phyloP scores from a whole-genome alignment of 2,329 filamentous ascomycete genomes.

The Fusarium equiseti region DNA sequence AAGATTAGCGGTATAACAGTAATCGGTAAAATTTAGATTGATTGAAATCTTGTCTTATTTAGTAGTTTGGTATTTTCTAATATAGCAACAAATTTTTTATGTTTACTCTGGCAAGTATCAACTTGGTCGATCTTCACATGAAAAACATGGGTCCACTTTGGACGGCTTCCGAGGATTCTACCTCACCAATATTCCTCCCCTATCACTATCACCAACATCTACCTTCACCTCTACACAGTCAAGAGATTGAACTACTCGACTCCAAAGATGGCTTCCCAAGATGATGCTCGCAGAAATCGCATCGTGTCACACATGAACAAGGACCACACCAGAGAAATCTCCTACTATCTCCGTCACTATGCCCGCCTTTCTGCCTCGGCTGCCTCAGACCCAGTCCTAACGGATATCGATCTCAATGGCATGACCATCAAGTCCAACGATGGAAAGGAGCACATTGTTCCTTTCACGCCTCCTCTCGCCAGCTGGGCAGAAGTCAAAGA shows the following conservation, averaged over 20 bases:
- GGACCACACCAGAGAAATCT: slow-evolving; percentile 80
- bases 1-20: no score
- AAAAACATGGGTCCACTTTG: slow-evolving; percentile 37
- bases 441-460: slow-evolving; percentile 63
- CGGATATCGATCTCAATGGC: slow-evolving; percentile 72
- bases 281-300: slow-evolving; percentile 51
- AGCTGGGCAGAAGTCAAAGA: slow-evolving; percentile 75
- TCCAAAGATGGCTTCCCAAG: slow-evolving; percentile 44
- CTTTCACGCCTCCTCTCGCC: slow-evolving; percentile 78
- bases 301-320: slow-evolving; percentile 86
- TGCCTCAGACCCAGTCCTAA: slow-evolving; percentile 70
- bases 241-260: rapidly evolving
- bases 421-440: slow-evolving; percentile 71
- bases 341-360: slow-evolving; percentile 82
- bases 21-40: background rate
- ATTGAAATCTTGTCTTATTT: no score
- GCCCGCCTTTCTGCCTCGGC: slow-evolving; percentile 66
- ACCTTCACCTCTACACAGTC: background rate
- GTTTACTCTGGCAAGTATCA: background rate
- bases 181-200: background rate
- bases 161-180: slow-evolving; percentile 26
- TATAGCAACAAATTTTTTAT: background rate
- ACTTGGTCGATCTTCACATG: slow-evolving; percentile 12
- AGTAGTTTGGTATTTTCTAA: background rate
- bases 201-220: slow-evolving; percentile 1